Base-by-base conservation (phyloP, 345 rosid genomes). In the Acer negundo region DNA sequence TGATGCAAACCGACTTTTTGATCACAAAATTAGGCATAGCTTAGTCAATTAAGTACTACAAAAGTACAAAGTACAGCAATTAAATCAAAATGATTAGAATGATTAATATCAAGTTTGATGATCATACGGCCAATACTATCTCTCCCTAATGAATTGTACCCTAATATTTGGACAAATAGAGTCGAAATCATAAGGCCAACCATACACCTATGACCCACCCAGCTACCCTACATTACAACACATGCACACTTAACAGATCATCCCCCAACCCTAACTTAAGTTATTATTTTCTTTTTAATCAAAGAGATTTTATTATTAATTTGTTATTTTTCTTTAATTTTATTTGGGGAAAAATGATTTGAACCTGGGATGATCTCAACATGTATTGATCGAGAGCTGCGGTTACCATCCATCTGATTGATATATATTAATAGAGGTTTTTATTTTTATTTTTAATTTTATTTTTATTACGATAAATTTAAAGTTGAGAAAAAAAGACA, bases 161-260 rank as follows among this genome's bases (percentile, higher is more conserved):
- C 85, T 40, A 68, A 47, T 61, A 80, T 80, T 84, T 24, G 61
- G 62, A 78, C 84, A 82, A 49, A 47, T 46, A 24, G 72, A 73
- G 59, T 80, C 81, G 73, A 40, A 31, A 56, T 67, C 88, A 77
- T 51, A 81, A 69, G 56, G 79, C 70, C 82, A 79, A 51, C 72
- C 16, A 51, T 65, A 23, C 46, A 64, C 72, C 19, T 6, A n/a
- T n/a, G n/a, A n/a, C n/a, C n/a, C n/a, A n/a, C n/a, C n/a, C n/a
- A n/a, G n/a, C n/a, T n/a, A 5, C 6, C 59, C 3, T 44, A 73
- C 73, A 80, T 23, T 59, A 31, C 28, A 74, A 47, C 53, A 47
- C 26, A 62, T 64, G 10, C 46, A 42, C 55, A 64, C 9, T 49
- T 58, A 71, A 71, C 77, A 82, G 55, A 58, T 80, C 80, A 85